Percentiles rank a stretch among this genome's conserved stretches.
Conservation (phyloP, 768 basidiomycete genomes). For the Lentinula sp. region DNA sequence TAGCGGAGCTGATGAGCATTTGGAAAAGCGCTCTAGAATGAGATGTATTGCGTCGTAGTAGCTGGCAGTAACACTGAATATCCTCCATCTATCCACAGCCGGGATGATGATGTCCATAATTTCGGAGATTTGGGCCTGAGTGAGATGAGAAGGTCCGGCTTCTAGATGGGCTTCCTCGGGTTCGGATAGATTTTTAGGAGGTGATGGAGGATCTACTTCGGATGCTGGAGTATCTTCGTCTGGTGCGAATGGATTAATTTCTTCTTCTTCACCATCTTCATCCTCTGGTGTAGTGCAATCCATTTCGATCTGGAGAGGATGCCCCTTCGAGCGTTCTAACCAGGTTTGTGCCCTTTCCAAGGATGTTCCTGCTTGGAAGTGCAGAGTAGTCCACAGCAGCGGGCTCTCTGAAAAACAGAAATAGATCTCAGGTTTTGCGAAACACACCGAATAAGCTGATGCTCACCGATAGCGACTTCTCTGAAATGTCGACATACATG, state of each 20-base stretch:
- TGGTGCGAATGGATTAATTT: conserved; percentile 19
- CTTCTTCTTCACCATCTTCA: conserved; percentile 4
- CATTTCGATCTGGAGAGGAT: conserved; percentile 23
- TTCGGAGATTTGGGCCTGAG: neutral
- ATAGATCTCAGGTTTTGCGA: no score
- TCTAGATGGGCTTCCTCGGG: neutral
- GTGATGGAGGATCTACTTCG: neutral
- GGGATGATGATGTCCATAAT: conserved; percentile 15
- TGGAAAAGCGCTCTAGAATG: conserved; percentile 16
- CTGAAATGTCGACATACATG: conserved; percentile 40
- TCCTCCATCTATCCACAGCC: conserved; percentile 19
- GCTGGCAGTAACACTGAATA: conserved; percentile 19
- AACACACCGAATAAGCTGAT: neutral
- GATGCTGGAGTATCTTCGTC: neutral
- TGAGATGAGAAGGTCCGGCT: neutral
- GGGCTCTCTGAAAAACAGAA: conserved; percentile 15
- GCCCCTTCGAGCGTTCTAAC: conserved; percentile 21
- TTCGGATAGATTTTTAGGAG: neutral
- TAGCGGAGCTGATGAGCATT: conserved; percentile 14
- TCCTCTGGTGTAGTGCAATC: conserved; percentile 4
- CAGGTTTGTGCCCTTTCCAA: conserved; percentile 18
- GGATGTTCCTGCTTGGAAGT: conserved; percentile 22
- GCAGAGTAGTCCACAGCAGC: conserved; percentile 32
- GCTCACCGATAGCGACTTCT: conserved; percentile 20
- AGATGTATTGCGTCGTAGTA: conserved; percentile 16